Percentiles rank a stretch among this genome's conserved stretches.
These are phyloP conservation scores for Dacryopinax primogenitus DNA, from an alignment of 768 basidiomycete genomes.

Conservation along the genomic window DNA sequence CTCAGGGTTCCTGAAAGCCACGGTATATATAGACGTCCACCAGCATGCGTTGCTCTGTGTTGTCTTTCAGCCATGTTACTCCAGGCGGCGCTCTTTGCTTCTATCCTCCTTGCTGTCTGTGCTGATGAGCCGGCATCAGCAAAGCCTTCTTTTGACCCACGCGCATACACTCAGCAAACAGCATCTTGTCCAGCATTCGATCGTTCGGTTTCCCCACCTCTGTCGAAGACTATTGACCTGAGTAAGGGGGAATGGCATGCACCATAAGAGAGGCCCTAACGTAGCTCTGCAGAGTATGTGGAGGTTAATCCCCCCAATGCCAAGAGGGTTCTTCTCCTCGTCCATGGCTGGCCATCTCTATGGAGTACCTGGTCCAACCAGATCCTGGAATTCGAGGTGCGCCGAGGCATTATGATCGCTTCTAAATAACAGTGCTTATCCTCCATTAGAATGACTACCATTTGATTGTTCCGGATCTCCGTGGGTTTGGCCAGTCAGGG, in stretches of 20 bases:
- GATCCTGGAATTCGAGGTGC: slow-evolving; percentile 51
- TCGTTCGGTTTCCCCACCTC: slow-evolving; percentile 8
- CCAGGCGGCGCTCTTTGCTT: neutral
- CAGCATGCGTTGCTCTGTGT: neutral
- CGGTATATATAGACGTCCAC: neutral
- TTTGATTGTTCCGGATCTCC: slow-evolving; percentile 48
- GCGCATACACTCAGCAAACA: neutral
- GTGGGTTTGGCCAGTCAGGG: slow-evolving; percentile 57
- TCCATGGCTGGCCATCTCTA: slow-evolving; percentile 68
- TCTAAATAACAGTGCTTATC: neutral
- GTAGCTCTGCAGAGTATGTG: slow-evolving; percentile 39
- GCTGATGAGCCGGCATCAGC: neutral
- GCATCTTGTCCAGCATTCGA: neutral
- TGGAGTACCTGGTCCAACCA: slow-evolving; percentile 68
- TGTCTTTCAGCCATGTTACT: neutral
- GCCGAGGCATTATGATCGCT: neutral
- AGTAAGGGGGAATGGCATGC: neutral
- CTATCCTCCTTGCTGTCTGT: neutral
- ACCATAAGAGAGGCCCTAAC: neutral
- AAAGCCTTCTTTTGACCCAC: neutral
- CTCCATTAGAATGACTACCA: slow-evolving; percentile 42
- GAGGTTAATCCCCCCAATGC: slow-evolving; percentile 43
- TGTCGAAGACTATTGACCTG: slow-evolving; percentile 12
- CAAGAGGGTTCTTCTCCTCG: slow-evolving; percentile 44
- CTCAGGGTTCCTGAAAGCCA: neutral